Conservation (phyloP, 768 basidiomycete species). For the Tylopilus sp. region DNA sequence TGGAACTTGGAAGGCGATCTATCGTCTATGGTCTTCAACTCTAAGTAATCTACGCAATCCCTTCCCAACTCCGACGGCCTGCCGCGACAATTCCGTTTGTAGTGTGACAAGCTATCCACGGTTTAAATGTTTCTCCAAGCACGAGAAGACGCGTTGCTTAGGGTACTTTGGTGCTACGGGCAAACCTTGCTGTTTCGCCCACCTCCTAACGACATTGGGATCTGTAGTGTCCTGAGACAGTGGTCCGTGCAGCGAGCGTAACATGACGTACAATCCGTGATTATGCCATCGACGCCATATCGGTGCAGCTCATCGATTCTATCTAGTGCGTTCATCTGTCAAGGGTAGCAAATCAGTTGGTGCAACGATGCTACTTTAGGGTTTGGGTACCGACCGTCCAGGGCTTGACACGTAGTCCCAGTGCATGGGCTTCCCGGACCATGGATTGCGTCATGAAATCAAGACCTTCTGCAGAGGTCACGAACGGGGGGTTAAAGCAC, state of each 20-base stretch:
- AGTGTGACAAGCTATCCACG: not conserved
- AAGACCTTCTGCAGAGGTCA: constrained; percentile 44
- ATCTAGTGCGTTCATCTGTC: constrained; percentile 59
- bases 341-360: not conserved
- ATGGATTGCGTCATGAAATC: constrained; percentile 66
- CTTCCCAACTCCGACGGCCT: not conserved
- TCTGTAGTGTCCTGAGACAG: constrained; percentile 29
- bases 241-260: not conserved
- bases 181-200: constrained; percentile 51
- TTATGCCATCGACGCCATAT: constrained; percentile 71
- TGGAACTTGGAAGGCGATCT: too few relatives aligned
- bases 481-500: constrained; percentile 36
- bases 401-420: constrained; percentile 63
- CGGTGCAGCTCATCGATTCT: constrained; percentile 57
- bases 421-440: constrained; percentile 61
- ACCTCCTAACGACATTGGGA: constrained; percentile 55
- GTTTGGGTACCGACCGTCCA: constrained; percentile 57
- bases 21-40: not conserved
- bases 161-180: constrained; percentile 55
- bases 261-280: constrained; percentile 56
- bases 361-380: not conserved
- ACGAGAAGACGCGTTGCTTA: constrained; percentile 57
- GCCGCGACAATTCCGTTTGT: not conserved
- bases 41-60: not conserved
- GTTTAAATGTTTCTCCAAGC: constrained; percentile 47